A percentile compares a stretch with the other conserved stretches of the same genome.
Evolutionary conservation across 441 rosid genomes (phyloP).

Genomic region (Pelargonium fulgidum): DNA sequence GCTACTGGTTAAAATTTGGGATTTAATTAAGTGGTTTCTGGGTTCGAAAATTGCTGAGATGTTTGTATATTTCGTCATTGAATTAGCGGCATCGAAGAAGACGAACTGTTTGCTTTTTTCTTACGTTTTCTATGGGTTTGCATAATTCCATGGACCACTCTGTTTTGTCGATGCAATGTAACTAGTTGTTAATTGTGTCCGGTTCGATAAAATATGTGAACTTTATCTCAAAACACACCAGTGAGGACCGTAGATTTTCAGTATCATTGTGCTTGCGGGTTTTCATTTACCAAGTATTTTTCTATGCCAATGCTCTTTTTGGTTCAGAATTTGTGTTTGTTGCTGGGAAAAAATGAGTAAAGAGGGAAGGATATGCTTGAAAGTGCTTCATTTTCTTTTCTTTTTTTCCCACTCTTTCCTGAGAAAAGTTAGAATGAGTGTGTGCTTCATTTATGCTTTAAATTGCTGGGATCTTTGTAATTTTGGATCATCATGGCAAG

Average conservation of each 20-base stretch:
- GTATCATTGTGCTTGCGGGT: no score
- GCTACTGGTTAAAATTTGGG: not conserved
- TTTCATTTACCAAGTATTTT: no score
- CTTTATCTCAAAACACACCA: no score
- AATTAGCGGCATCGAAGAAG: not conserved
- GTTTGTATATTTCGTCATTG: no score
- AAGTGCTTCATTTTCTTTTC: not conserved
- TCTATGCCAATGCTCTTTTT: no score
- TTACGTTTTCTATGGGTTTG: no score
- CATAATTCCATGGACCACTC: no score
- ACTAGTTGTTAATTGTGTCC: no score
- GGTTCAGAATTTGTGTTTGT: no score
- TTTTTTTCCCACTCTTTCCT: not conserved
- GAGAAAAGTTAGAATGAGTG: constrained; percentile 14
- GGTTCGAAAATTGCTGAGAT: not conserved
- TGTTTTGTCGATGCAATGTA: no score
- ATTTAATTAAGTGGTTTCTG: not conserved
- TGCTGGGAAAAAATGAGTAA: not conserved
- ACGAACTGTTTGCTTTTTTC: not conserved
- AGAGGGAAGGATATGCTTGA: not conserved
- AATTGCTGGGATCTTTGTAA: constrained; percentile 24
- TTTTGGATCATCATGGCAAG: constrained; percentile 11
- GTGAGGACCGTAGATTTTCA: no score
- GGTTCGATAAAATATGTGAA: not conserved
- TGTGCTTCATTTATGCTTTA: not conserved